Conservation (phyloP, 2,329 filamentous ascomycete species). For the Pseudomassariella vexata region DNA sequence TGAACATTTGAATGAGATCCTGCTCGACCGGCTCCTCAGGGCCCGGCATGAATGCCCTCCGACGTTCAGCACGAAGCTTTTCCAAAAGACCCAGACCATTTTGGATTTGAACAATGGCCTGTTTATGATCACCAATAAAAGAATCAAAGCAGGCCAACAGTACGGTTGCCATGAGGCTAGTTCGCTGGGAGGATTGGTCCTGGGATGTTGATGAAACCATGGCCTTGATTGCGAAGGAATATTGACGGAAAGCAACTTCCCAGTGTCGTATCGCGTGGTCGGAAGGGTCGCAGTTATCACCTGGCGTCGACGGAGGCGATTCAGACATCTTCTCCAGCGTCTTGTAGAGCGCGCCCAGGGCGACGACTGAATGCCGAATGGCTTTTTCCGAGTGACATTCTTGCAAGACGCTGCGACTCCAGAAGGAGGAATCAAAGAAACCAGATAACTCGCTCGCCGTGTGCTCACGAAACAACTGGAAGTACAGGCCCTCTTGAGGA, state of each 20-base stretch:
- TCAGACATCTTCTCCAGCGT: constrained; percentile 54
- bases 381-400: constrained; percentile 57
- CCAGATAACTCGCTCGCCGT: constrained; percentile 60
- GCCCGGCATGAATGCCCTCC: constrained; percentile 29
- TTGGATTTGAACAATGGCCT: constrained; percentile 58
- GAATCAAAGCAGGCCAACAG: constrained; percentile 65
- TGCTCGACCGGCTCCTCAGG: constrained; percentile 47
- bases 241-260: constrained; percentile 55
- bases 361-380: constrained; percentile 60
- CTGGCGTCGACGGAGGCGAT: constrained; percentile 42
- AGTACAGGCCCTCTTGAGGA: constrained; percentile 51
- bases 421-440: constrained; percentile 62
- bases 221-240: constrained; percentile 49
- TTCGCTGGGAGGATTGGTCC: constrained; percentile 41
- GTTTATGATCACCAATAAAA: constrained; percentile 57
- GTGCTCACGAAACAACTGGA: constrained; percentile 54
- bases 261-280: constrained; percentile 46
- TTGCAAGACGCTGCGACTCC: constrained; percentile 56
- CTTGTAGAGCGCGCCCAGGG: constrained; percentile 62
- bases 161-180: constrained; percentile 58
- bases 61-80: constrained; percentile 40
- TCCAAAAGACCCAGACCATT: constrained; percentile 50
- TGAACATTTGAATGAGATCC: constrained; percentile 59
- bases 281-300: constrained; percentile 20
- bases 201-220: constrained; percentile 38